phyloP scores from a whole-genome alignment of 1,139 yeast species.

The Yamadazyma taylorii region DNA sequence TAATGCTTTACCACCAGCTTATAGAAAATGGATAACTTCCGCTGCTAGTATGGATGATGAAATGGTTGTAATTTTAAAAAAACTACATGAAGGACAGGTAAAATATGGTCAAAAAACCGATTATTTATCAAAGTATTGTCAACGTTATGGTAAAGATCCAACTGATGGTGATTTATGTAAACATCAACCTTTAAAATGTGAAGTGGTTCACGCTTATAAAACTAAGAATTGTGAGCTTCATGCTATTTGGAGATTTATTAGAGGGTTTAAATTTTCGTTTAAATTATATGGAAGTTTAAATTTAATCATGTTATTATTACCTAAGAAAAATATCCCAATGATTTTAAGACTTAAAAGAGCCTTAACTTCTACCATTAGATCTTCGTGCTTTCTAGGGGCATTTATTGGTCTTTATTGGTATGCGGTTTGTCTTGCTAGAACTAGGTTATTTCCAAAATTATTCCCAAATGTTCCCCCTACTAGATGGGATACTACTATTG shows the following conservation, averaged over 20 bases:
- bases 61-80: slow-evolving; percentile 23
- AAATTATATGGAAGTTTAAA: slow-evolving; percentile 36
- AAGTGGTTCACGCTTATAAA: slow-evolving; percentile 34
- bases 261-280: slow-evolving; percentile 36
- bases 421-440: slow-evolving; percentile 36
- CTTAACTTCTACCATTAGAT: slow-evolving; percentile 25
- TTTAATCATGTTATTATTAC: slow-evolving; percentile 30
- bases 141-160: slow-evolving; percentile 27
- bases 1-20: slow-evolving; percentile 34
- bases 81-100: slow-evolving; percentile 22
- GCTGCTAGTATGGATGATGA: slow-evolving; percentile 43
- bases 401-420: slow-evolving; percentile 38
- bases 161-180: slow-evolving; percentile 20
- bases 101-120: slow-evolving; percentile 30
- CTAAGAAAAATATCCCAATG: slow-evolving; percentile 21
- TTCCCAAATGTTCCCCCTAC: slow-evolving; percentile 30
- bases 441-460: slow-evolving; percentile 28
- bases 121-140: slow-evolving; percentile 25
- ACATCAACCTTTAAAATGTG: slow-evolving; percentile 30
- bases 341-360: slow-evolving; percentile 23
- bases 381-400: slow-evolving; percentile 35
- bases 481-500: slow-evolving; percentile 31
- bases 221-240: slow-evolving; percentile 38
- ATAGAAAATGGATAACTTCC: slow-evolving; percentile 40
- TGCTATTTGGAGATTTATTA: slow-evolving; percentile 36